A percentile compares a stretch with the other conserved stretches of the same genome.
These are phyloP conservation scores for Candida anutae DNA, from an alignment of 1,139 yeast species.

Conservation along the genomic window DNA sequence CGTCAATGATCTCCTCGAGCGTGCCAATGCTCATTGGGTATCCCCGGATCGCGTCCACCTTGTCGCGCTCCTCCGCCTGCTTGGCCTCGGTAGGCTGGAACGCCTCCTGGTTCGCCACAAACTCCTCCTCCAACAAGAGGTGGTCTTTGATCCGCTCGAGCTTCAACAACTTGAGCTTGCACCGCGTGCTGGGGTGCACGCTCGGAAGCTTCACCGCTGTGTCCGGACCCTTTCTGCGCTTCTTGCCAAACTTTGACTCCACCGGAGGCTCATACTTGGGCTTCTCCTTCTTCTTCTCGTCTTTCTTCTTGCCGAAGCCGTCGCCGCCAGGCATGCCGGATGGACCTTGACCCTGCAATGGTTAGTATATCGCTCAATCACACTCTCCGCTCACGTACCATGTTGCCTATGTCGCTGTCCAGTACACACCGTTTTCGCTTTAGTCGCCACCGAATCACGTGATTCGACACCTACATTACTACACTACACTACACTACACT, in stretches of 20 bases:
- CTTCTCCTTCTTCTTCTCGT: slow-evolving; percentile 72
- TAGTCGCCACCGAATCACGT: slow-evolving; percentile 5
- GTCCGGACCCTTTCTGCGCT: slow-evolving; percentile 89
- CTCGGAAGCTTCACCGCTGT: slow-evolving; percentile 77
- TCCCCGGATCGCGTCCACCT: slow-evolving; percentile 92
- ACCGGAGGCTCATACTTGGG: slow-evolving; percentile 99
- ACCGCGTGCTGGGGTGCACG: slow-evolving; percentile 88
- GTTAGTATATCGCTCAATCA: too few relatives aligned
- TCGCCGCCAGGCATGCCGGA: slow-evolving; percentile 65
- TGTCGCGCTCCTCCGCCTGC: slow-evolving; percentile 92
- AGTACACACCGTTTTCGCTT: too few relatives aligned
- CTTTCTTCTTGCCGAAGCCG: slow-evolving; percentile 55
- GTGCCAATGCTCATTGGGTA: slow-evolving; percentile 97
- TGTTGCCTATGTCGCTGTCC: too few relatives aligned
- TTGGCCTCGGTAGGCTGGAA: slow-evolving; percentile 95
- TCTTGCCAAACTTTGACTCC: slow-evolving; percentile 85
- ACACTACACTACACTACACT: too few relatives aligned
- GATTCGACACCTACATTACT: too few relatives aligned
- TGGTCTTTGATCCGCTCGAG: slow-evolving; percentile 97
- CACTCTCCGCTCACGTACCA: too few relatives aligned
- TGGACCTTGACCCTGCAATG: slow-evolving; percentile 65
- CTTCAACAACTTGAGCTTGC: slow-evolving; percentile 81
- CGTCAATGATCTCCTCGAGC: slow-evolving; percentile 93
- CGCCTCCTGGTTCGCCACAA: slow-evolving; percentile 89
- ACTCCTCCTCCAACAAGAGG: slow-evolving; percentile 88